Evolutionary conservation across 2,329 filamentous ascomycete genomes (phyloP).

Genomic region (Achaetomium macrosporum): DNA sequence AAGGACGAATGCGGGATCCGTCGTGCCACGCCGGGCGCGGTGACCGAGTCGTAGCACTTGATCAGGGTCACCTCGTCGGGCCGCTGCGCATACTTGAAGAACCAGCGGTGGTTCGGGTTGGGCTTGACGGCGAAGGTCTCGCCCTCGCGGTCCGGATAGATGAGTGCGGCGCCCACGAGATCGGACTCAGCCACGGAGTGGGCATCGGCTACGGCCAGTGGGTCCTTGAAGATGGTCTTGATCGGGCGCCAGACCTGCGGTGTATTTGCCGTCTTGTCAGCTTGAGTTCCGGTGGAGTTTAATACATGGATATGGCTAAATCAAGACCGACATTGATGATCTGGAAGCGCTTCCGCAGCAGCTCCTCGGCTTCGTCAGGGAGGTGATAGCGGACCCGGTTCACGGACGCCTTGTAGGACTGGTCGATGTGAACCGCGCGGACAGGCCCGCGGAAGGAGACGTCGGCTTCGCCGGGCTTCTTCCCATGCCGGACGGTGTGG

Average conservation of each 20-base stretch:
- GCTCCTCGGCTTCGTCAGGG: conserved; percentile 25
- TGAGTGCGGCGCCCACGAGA: conserved; percentile 33
- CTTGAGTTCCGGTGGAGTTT: not conserved
- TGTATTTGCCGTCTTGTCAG: not conserved
- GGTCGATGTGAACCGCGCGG: conserved; percentile 23
- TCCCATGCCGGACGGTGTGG: conserved; percentile 30
- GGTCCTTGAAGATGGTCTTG: conserved; percentile 40
- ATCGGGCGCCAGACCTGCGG: conserved; percentile 41
- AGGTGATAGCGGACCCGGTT: conserved; percentile 40
- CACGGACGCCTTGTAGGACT: conserved; percentile 29
- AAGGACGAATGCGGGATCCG: conserved; percentile 27
- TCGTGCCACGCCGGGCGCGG: conserved; percentile 38
- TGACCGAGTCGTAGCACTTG: conserved; percentile 54
- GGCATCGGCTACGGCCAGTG: conserved; percentile 36
- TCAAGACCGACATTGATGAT: conserved; percentile 33
- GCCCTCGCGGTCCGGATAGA: conserved; percentile 34
- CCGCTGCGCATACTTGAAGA: conserved; percentile 45
- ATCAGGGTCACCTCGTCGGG: conserved; percentile 52
- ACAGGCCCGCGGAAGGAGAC: conserved; percentile 44
- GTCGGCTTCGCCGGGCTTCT: conserved; percentile 43
- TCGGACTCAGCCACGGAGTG: conserved; percentile 35
- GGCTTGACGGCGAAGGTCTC: conserved; percentile 37
- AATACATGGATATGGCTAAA: too few species aligned
- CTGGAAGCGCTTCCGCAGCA: conserved; percentile 33
- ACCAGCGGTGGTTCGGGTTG: conserved; percentile 41